Evolutionary conservation across 495 filamentous ascomycete species (phyloP).

Genomic region (Podospora anserina): DNA sequence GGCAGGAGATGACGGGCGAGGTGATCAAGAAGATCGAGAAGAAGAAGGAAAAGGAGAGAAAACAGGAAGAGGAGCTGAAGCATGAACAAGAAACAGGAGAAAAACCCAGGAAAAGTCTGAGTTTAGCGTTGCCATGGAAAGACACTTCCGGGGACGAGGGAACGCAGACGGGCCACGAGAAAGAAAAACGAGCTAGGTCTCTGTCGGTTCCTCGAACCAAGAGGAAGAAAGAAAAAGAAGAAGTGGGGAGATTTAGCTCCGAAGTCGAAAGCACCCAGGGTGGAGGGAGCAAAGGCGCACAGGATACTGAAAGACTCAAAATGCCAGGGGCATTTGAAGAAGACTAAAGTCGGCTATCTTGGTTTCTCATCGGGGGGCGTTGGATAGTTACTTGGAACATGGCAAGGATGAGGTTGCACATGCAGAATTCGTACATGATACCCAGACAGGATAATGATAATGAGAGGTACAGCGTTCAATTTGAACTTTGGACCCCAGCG

Average conservation of each 20-base stretch:
- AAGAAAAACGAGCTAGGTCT: neutral
- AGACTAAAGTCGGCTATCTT: neutral
- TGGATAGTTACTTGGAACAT: too few relatives aligned
- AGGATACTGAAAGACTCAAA: neutral
- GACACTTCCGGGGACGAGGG: neutral
- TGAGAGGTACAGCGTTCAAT: neutral
- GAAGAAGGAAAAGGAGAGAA: slow-evolving; percentile 43
- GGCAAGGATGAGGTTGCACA: neutral
- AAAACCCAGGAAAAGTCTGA: neutral
- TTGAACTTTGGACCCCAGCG: too few relatives aligned
- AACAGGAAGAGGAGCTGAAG: slow-evolving; percentile 14
- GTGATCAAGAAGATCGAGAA: slow-evolving; percentile 70
- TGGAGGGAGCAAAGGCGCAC: neutral
- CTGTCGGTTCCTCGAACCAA: neutral
- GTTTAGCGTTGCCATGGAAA: neutral
- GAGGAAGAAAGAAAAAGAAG: neutral
- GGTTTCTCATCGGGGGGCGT: too few relatives aligned
- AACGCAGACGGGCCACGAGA: neutral
- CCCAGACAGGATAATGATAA: neutral
- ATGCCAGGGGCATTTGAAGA: slow-evolving; percentile 6
- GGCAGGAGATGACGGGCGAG: slow-evolving; percentile 68
- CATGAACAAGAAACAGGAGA: neutral
- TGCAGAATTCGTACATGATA: too few relatives aligned
- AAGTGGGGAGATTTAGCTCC: slow-evolving; percentile 9
- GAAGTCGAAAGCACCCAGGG: neutral